Conservation (phyloP, 495 filamentous ascomycete genomes). For the Echria macrotheca region DNA sequence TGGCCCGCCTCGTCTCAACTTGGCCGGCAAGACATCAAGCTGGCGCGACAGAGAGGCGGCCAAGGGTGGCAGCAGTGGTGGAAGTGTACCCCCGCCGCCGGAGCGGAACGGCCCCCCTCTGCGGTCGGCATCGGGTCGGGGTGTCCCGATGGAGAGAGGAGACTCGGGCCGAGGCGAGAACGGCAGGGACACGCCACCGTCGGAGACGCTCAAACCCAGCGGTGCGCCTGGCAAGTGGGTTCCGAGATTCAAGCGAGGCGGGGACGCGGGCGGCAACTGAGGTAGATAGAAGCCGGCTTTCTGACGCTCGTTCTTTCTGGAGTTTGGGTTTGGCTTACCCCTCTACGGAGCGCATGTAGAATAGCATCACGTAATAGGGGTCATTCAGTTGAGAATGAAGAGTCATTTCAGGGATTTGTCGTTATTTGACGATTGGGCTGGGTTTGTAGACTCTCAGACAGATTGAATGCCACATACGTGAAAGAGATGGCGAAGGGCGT, state of each 20-base stretch:
- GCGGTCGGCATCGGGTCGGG: slow-evolving; percentile 24
- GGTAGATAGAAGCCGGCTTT: too few species aligned
- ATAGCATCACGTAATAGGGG: slow-evolving; percentile 26
- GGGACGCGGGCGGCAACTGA: slow-evolving; percentile 22
- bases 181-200: slow-evolving; percentile 20
- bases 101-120: slow-evolving; percentile 21
- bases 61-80: slow-evolving; percentile 37
- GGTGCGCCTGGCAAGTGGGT: slow-evolving; percentile 43
- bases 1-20: slow-evolving; percentile 62
- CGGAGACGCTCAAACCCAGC: slow-evolving; percentile 38
- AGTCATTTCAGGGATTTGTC: slow-evolving; percentile 8
- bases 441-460: too few species aligned
- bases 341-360: slow-evolving; percentile 25
- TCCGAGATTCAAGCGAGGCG: slow-evolving; percentile 31
- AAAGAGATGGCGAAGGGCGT: too few species aligned
- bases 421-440: too few species aligned
- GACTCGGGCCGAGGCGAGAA: slow-evolving; percentile 28
- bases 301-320: slow-evolving; percentile 14
- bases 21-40: slow-evolving; percentile 57
- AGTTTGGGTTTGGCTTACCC: slow-evolving; percentile 20
- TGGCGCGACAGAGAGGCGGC: slow-evolving; percentile 86
- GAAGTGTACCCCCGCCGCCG: slow-evolving; percentile 10
- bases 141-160: slow-evolving; percentile 24
- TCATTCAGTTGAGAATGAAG: slow-evolving; percentile 20
- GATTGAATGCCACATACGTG: too few species aligned